Conservation (phyloP, 2,329 filamentous ascomycete genomes). For the Waltergamsia citrina region DNA sequence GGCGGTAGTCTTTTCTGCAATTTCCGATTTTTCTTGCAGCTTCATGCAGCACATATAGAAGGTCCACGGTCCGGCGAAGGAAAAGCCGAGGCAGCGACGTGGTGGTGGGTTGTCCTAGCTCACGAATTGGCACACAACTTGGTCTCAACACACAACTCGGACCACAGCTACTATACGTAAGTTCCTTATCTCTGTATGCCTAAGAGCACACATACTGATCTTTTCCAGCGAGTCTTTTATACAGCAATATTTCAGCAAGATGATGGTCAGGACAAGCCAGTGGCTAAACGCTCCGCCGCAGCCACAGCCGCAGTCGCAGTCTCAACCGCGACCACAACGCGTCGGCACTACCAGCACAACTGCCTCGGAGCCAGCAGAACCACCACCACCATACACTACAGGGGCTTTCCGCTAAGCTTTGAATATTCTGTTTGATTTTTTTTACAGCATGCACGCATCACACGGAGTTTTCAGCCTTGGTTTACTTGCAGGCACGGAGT, state of each 20-base stretch:
- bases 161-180: slow-evolving; percentile 76
- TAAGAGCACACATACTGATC: too few relatives aligned
- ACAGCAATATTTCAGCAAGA: slow-evolving; percentile 64
- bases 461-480: too few relatives aligned
- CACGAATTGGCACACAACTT: slow-evolving; percentile 96
- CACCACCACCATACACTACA: slow-evolving; percentile 2
- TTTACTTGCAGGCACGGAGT: too few relatives aligned
- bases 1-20: slow-evolving; percentile 90
- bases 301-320: slow-evolving; percentile 1
- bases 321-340: neutral
- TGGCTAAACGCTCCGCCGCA: slow-evolving; percentile 16
- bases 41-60: slow-evolving; percentile 52
- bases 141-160: slow-evolving; percentile 64
- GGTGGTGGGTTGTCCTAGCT: slow-evolving; percentile 94
- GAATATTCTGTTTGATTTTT: too few relatives aligned
- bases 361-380: neutral
- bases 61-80: slow-evolving; percentile 26
- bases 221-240: slow-evolving; percentile 63
- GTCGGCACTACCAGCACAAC: too few relatives aligned
- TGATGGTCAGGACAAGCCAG: slow-evolving; percentile 45
- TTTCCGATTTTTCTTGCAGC: slow-evolving; percentile 71
- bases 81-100: slow-evolving; percentile 61
- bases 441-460: too few relatives aligned
- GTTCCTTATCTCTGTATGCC: slow-evolving; percentile 16
- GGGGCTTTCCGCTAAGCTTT: slow-evolving; percentile 1